Evolutionary conservation across 148 eudicot genomes (phyloP), one percentile per base, ranked within the genome.

Genomic region (Fagopyrum homotropicum): DNA sequence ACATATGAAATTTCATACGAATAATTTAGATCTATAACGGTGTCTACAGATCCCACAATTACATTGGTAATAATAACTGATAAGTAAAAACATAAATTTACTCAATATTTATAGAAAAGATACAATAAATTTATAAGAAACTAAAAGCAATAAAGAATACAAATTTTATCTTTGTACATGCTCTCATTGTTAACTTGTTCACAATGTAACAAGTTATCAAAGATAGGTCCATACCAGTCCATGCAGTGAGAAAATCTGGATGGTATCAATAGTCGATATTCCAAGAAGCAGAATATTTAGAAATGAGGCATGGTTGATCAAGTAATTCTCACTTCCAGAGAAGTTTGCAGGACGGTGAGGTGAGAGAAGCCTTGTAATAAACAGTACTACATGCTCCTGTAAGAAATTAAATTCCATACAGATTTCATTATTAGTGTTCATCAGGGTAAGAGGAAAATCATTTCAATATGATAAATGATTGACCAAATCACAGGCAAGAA

Each of bases 161-260:
- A 35, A 35, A 35, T 2, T 0, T 35, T 35, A 26, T 40, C 43
- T 61, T 61, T 61, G 68, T 9, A 26, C 68, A 9, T 29, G 26
- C 44, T 15, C 40, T 26, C 68, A 61, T 9, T 59, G 64, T 55
- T 22, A 59, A 63, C 15, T 5, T 66, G 47, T 15, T 4, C n/a
- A 66, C 35, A 0, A 66, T 66, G 40, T 43, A 14, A 43, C 4
- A 66, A 40, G 30, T 15, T 66, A 66, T 66, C 71, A 66, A 35
- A 66, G 71, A 15, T 66, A 43, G 19, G 19, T 15, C 15, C 93
- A 55, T 84, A 92, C 97, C 94, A 85, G 77, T 52, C 99, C 99
- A 80, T 90, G 99, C 71, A 92, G 84, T 77, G 97, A 90, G 80
- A 95, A 89, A 19, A 95, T 95, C 86, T 95, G 99, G 75, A 90